Conservation (phyloP, 1,139 yeast genomes). For the Wickerhamomyces sp. region DNA sequence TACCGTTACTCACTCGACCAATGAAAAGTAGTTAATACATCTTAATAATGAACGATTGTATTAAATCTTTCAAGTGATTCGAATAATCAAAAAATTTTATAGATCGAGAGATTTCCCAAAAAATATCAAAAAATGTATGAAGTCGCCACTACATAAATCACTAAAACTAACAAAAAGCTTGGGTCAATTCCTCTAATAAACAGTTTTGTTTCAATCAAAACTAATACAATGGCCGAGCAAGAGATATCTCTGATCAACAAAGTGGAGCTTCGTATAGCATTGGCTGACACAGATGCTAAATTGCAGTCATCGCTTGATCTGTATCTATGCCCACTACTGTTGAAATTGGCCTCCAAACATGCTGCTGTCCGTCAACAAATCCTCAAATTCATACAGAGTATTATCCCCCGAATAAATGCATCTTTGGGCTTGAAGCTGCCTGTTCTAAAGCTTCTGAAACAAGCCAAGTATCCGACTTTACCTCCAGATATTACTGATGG, state of each 20-base stretch:
- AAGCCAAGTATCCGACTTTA: slow-evolving; percentile 53
- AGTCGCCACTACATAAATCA: slow-evolving; percentile 3
- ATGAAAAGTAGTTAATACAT: too few relatives aligned
- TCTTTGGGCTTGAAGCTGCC: slow-evolving; percentile 58
- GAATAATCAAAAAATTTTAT: too few relatives aligned
- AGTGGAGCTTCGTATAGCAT: slow-evolving; percentile 80
- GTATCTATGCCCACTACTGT: slow-evolving; percentile 72
- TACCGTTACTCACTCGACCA: too few relatives aligned
- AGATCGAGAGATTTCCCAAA: not conserved
- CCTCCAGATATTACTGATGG: slow-evolving; percentile 41
- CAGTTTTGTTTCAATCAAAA: not conserved
- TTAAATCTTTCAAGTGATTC: too few relatives aligned
- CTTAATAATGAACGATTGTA: too few relatives aligned
- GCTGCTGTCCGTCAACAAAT: slow-evolving; percentile 65
- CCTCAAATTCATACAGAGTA: slow-evolving; percentile 59
- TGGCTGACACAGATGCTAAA: slow-evolving; percentile 66
- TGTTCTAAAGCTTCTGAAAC: slow-evolving; percentile 53
- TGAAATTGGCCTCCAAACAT: slow-evolving; percentile 75
- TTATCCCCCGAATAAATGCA: slow-evolving; percentile 63
- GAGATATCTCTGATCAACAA: slow-evolving; percentile 61
- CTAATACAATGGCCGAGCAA: slow-evolving; percentile 35
- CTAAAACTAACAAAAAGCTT: not conserved
- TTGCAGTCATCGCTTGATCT: slow-evolving; percentile 55
- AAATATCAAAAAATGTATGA: not conserved
- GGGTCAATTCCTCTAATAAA: not conserved